Evolutionary conservation across 1,139 yeast genomes (phyloP), one percentile per base, ranked within the genome.

Genomic region (Diutina sp.): DNA sequence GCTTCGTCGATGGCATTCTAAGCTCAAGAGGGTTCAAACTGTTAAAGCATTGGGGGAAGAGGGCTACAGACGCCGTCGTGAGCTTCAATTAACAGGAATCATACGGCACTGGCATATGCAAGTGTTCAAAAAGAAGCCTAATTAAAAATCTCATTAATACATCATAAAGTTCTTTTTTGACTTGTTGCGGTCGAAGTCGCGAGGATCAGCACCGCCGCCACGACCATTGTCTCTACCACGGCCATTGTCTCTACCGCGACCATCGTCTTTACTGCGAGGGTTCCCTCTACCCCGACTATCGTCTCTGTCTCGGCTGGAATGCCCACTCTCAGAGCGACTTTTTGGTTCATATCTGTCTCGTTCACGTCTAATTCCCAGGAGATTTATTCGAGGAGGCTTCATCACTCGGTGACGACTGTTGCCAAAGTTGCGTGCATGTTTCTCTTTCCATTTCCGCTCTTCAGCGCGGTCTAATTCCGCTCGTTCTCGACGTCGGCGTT

Each of bases 401-500:
- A 38, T 32, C 6, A 50, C 53, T 16, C 44, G 41, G 18, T 50
- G 53, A 18, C 16, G 46, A n/a, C 25, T 9, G 46, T 21, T 44
- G 14, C n/a, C 6, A 16, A 8, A 6, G 16, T 30, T 50, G n/a
- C 32, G 30, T 29, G 7, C n/a, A n/a, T n/a, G 44, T 12, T 30
- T 30, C 6, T 50, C 53, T 16, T 50, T 44, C 53, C 53, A 50
- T 11, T 11, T n/a, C 5, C 45, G 16, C 9, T 50, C 53, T n/a
- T 50, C 32, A 9, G 53, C 44, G 11, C 53, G 41, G 14, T 50
- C 53, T 29, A 12, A 41, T 29, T 41, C 53, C 56, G 59, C 47
- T 59, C 57, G 29, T 58, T 62, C 51, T 41, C 57, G 57, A 46
- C 41, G 51, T 11, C 54, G 55, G 16, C 46, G 55, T 51, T 58